phyloP scores from a whole-genome alignment of 768 basidiomycete genomes.

The Boletus subcaerulescens region DNA sequence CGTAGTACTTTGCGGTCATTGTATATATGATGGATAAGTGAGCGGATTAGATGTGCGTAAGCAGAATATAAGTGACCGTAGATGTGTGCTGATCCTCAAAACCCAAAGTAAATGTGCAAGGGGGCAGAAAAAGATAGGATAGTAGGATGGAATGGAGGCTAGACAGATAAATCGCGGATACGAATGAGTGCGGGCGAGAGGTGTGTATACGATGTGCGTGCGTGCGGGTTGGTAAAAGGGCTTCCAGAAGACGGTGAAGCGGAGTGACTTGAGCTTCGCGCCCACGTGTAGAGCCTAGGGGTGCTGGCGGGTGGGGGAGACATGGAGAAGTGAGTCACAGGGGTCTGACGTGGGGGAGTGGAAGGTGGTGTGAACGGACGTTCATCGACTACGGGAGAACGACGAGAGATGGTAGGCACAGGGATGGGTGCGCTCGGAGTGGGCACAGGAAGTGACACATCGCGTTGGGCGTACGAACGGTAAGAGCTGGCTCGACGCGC shows the following conservation, averaged over 20 bases:
- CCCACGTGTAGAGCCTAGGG: slow-evolving; percentile 58
- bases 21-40: slow-evolving; percentile 37
- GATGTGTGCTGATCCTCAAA: slow-evolving; percentile 16
- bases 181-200: slow-evolving; percentile 48
- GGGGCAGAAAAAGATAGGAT: slow-evolving; percentile 4
- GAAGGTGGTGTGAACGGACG: slow-evolving; percentile 18
- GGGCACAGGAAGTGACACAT: slow-evolving; percentile 15
- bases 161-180: slow-evolving; percentile 38
- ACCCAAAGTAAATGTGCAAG: slow-evolving; percentile 11
- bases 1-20: slow-evolving; percentile 23
- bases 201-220: slow-evolving; percentile 58
- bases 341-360: slow-evolving; percentile 32
- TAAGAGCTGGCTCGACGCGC: background rate
- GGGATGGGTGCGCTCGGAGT: slow-evolving; percentile 29
- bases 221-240: slow-evolving; percentile 56
- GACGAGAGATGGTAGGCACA: slow-evolving; percentile 25
- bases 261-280: slow-evolving; percentile 36
- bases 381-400: slow-evolving; percentile 21
- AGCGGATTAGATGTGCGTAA: slow-evolving; percentile 33
- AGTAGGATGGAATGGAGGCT: slow-evolving; percentile 1
- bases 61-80: slow-evolving; percentile 21
- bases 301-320: slow-evolving; percentile 56
- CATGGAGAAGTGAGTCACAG: slow-evolving; percentile 32
- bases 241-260: slow-evolving; percentile 33
- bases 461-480: background rate